Conservation (phyloP, 2,329 filamentous ascomycete species). For the Aspergillus sp. region DNA sequence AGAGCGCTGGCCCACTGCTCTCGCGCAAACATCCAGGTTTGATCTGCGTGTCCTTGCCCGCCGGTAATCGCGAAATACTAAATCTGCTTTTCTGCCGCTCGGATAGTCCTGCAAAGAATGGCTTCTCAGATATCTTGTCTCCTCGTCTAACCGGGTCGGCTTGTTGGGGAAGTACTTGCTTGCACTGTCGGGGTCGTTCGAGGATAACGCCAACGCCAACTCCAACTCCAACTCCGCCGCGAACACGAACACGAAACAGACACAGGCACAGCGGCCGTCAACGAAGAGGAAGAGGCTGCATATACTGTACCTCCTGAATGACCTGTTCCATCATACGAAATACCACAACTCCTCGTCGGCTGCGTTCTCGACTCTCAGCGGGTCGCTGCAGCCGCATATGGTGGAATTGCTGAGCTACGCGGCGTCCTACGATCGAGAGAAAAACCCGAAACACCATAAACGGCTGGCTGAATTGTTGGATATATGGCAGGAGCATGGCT, state of each 20-base stretch:
- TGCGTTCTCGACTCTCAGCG: conserved; percentile 52
- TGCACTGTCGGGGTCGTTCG: conserved; percentile 64
- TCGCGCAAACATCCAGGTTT: conserved; percentile 85
- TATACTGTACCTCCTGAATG: conserved; percentile 75
- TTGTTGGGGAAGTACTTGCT: conserved; percentile 75
- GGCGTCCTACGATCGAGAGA: conserved; percentile 54
- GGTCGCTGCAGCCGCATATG: conserved; percentile 59
- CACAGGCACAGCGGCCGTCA: conserved; percentile 43
- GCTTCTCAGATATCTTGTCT: conserved; percentile 71
- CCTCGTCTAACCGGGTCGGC: conserved; percentile 64
- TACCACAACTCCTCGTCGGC: conserved; percentile 47
- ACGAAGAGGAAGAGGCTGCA: conserved; percentile 70
- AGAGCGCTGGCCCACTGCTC: conserved; percentile 70
- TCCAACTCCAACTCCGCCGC: conserved; percentile 12
- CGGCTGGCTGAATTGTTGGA: conserved; percentile 66
- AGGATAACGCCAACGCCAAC: conserved; percentile 19
- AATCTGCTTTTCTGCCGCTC: conserved; percentile 24
- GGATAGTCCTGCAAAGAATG: conserved; percentile 82
- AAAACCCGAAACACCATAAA: conserved; percentile 63
- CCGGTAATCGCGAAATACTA: conserved; percentile 34
- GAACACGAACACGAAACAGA: conserved; percentile 14
- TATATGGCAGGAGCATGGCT: conserved; percentile 68
- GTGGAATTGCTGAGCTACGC: conserved; percentile 61
- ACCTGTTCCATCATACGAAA: conserved; percentile 70
- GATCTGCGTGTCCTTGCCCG: conserved; percentile 41